Conservation (phyloP, 495 filamentous ascomycete genomes). For the Aspergillus kassunensis region DNA sequence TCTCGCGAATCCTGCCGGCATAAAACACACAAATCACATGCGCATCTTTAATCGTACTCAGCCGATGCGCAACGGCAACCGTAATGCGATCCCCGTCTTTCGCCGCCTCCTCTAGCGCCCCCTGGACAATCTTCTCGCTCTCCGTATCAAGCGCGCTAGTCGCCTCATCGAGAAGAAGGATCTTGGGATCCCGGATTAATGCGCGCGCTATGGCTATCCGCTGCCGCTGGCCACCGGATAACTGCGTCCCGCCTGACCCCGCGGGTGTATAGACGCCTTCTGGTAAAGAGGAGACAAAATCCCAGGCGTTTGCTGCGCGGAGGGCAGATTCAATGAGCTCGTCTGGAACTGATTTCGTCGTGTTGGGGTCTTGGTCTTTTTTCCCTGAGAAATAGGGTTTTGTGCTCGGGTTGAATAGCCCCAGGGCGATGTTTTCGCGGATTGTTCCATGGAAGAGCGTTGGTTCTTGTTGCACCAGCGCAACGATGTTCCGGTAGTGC, state of each 20-base stretch:
- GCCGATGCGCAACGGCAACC: constrained; percentile 72
- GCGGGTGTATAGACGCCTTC: constrained; percentile 73
- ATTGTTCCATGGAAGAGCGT: constrained; percentile 84
- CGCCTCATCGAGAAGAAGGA: constrained; percentile 77
- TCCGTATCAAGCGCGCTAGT: constrained; percentile 79
- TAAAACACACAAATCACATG: constrained; percentile 83
- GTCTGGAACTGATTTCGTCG: constrained; percentile 58
- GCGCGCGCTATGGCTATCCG: constrained; percentile 75
- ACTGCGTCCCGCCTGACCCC: constrained; percentile 69
- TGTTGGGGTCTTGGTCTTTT: constrained; percentile 34
- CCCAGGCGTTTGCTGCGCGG: constrained; percentile 86
- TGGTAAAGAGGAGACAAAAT: constrained; percentile 74
- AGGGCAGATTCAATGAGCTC: constrained; percentile 68
- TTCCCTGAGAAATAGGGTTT: neutral
- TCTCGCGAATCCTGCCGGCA: constrained; percentile 66
- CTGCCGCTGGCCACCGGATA: constrained; percentile 83
- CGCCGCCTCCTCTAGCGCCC: constrained; percentile 69
- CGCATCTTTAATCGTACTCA: constrained; percentile 77
- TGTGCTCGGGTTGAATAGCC: constrained; percentile 42
- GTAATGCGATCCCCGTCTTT: constrained; percentile 60
- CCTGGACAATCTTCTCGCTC: constrained; percentile 78
- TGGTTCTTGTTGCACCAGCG: constrained; percentile 83
- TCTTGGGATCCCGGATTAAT: constrained; percentile 63
- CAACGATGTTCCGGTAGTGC: constrained; percentile 69
- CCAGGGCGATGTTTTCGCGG: constrained; percentile 66